Evolutionary conservation across 345 rosid genomes (phyloP).

Genomic region (Rubroshorea leprosula): DNA sequence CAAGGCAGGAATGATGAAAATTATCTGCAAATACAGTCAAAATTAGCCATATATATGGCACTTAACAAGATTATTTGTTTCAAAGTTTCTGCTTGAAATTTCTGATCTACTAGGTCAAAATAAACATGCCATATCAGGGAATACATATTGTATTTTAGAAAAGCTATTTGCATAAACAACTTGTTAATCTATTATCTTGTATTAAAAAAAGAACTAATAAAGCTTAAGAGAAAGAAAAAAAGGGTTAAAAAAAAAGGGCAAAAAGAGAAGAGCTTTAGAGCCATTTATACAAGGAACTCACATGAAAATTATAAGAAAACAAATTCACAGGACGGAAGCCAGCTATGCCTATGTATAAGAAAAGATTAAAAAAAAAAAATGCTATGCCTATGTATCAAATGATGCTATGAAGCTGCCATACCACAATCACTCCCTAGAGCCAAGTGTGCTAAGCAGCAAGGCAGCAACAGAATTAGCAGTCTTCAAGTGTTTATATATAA

Average conservation of each 20-base stretch:
- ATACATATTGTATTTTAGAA: neutral
- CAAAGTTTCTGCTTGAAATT: too few relatives aligned
- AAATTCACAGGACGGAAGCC: conserved; percentile 11
- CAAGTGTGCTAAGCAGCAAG: conserved; percentile 2
- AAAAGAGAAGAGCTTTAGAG: conserved; percentile 25
- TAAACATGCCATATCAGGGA: too few relatives aligned
- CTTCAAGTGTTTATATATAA: conserved; percentile 6
- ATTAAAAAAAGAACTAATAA: conserved; percentile 22
- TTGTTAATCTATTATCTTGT: conserved; percentile 19
- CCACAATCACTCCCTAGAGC: conserved; percentile 5
- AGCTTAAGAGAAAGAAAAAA: conserved; percentile 1
- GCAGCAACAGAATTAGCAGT: conserved; percentile 5
- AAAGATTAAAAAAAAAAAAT: neutral
- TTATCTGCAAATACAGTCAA: too few relatives aligned
- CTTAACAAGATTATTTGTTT: too few relatives aligned
- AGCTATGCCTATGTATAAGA: too few relatives aligned
- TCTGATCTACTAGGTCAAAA: too few relatives aligned
- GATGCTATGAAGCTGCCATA: conserved; percentile 16
- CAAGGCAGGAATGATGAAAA: too few relatives aligned
- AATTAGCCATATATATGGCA: too few relatives aligned
- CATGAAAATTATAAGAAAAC: conserved; percentile 14
- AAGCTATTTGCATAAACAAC: conserved; percentile 17
- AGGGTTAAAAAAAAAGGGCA: neutral
- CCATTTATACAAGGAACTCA: conserved; percentile 24
- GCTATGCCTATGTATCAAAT: conserved; percentile 6